phyloP scores from a whole-genome alignment of 441 rosid species.

The Euphorbia schlechtendalii region DNA sequence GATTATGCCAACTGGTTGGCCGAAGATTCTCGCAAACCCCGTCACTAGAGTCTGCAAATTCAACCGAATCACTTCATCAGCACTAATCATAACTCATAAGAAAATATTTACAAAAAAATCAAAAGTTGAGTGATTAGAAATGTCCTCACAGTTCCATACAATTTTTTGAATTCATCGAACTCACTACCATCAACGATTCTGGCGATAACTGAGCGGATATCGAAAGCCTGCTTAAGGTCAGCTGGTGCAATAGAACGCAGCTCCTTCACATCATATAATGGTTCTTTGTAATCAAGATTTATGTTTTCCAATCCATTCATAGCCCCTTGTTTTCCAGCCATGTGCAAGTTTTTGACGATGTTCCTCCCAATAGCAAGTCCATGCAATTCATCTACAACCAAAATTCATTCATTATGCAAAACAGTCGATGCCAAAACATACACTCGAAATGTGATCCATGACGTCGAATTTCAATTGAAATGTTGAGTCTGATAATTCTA shows the following conservation, averaged over 20 bases:
- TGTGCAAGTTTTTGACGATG: slow-evolving; percentile 86
- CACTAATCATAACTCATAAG: slow-evolving; percentile 1
- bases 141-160: slow-evolving; percentile 87
- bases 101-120: slow-evolving; percentile 6
- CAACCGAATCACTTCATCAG: slow-evolving; percentile 15
- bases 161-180: slow-evolving; percentile 95
- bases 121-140: slow-evolving; percentile 15
- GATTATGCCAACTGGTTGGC: slow-evolving; percentile 83
- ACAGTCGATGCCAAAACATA: neutral
- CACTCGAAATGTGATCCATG: neutral
- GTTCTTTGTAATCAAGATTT: slow-evolving; percentile 52
- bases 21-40: slow-evolving; percentile 75
- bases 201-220: slow-evolving; percentile 83
- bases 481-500: neutral
- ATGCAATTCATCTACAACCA: slow-evolving; percentile 77
- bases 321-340: slow-evolving; percentile 60
- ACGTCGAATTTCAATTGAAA: neutral
- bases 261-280: slow-evolving; percentile 71
- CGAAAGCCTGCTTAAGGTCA: slow-evolving; percentile 87
- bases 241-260: slow-evolving; percentile 87
- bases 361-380: slow-evolving; percentile 90
- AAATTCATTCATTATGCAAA: slow-evolving; percentile 9
- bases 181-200: slow-evolving; percentile 93
- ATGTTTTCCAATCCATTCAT: slow-evolving; percentile 29
- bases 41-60: slow-evolving; percentile 80